Evolutionary conservation across 2,329 filamentous ascomycete species (phyloP).

Genomic region (Penicillium sp.): DNA sequence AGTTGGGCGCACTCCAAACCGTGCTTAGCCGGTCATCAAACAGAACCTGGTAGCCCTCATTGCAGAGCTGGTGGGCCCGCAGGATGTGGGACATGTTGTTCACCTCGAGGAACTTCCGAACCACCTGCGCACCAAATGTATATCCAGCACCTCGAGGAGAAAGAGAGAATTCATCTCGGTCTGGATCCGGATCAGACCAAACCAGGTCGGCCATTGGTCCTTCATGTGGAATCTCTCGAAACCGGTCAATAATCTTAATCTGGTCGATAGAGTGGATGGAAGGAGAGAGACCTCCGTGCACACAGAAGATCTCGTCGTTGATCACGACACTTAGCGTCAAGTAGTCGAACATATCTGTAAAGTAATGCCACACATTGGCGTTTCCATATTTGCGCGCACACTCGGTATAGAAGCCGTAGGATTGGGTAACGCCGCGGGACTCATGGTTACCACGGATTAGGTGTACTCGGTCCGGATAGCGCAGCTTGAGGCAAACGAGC

Average conservation of each 20-base stretch:
- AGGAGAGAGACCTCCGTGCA: conserved; percentile 86
- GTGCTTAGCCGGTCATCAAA: conserved; percentile 94
- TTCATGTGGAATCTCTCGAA: conserved; percentile 97
- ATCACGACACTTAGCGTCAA: conserved; percentile 95
- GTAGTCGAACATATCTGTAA: conserved; percentile 99
- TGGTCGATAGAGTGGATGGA: conserved; percentile 98
- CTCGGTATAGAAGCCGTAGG: conserved; percentile 98
- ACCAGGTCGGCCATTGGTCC: conserved; percentile 99
- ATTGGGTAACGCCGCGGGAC: conserved; percentile 94
- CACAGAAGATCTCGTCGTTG: conserved; percentile 98
- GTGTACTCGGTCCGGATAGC: conserved; percentile 93
- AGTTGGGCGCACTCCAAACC: conserved; percentile 97
- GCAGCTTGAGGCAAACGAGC: conserved; percentile 92
- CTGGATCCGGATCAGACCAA: conserved; percentile 97
- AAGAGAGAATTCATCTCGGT: conserved; percentile 93
- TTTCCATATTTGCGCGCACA: conserved; percentile 98
- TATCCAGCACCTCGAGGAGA: conserved; percentile 93
- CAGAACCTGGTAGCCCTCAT: conserved; percentile 95
- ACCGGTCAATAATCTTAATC: conserved; percentile 99
- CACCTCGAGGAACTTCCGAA: conserved; percentile 96
- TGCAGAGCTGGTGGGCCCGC: conserved; percentile 95
- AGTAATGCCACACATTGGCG: conserved; percentile 98
- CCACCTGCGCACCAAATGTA: conserved; percentile 95
- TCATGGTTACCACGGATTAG: conserved; percentile 98
- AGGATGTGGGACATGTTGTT: conserved; percentile 98